A percentile compares a stretch with the other conserved stretches of the same genome.
These are phyloP conservation scores for Triangularia setosa DNA, from an alignment of 2,329 filamentous ascomycete genomes.

Conservation along the genomic window DNA sequence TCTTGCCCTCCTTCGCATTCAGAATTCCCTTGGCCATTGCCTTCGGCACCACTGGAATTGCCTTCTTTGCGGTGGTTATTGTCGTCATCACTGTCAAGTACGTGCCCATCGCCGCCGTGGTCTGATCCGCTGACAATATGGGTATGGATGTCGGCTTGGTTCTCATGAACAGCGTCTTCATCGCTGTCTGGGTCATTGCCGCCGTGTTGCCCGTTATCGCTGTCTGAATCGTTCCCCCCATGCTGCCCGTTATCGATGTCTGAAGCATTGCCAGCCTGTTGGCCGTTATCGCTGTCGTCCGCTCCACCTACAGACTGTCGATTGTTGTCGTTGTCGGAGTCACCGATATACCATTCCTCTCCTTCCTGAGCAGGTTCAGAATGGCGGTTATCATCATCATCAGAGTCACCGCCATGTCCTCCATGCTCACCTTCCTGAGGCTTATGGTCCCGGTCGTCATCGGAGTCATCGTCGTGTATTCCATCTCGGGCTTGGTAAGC, in stretches of 20 bases:
- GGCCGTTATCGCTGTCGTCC: background rate
- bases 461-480: no score
- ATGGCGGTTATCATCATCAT: no score
- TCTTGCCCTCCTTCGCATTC: background rate
- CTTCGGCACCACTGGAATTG: background rate
- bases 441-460: background rate
- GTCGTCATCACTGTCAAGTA: background rate
- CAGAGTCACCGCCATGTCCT: no score
- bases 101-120: background rate
- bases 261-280: background rate
- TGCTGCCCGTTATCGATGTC: background rate
- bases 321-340: no score
- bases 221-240: no score
- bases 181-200: background rate
- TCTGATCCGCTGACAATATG: background rate
- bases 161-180: background rate
- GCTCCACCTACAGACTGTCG: no score
- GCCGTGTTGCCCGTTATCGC: background rate
- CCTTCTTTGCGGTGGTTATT: background rate
- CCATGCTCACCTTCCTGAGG: no score
- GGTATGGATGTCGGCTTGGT: background rate
- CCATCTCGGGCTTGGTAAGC: no score
- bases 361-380: no score
- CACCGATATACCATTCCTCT: no score
- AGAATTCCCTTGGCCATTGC: background rate